phyloP scores from a whole-genome alignment of 805 yeast species.

The Cyberlindnera veronae region DNA sequence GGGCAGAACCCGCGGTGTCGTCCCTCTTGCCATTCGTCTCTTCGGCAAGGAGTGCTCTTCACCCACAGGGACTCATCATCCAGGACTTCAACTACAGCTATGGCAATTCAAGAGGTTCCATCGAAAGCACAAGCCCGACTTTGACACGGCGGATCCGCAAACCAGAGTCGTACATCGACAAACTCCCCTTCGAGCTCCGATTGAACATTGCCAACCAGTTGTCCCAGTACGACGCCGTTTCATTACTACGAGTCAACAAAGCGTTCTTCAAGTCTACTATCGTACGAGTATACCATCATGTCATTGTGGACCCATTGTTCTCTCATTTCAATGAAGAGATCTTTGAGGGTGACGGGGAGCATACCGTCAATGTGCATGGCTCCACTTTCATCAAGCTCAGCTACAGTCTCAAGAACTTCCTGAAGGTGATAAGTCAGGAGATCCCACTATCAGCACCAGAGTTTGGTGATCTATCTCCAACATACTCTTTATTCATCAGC shows the following conservation, averaged over 20 bases:
- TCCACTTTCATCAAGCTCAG: conserved; percentile 35
- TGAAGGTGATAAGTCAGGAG: conserved; percentile 17
- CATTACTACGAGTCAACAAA: conserved; percentile 30
- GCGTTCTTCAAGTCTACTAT: conserved; percentile 31
- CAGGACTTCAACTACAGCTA: conserved; percentile 2
- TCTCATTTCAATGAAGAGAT: conserved; percentile 38
- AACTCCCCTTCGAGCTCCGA: conserved; percentile 38
- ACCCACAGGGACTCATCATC: background rate
- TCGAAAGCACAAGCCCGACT: conserved; percentile 1
- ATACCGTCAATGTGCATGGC: conserved; percentile 1
- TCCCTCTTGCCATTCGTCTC: conserved; percentile 21
- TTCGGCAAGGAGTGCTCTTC: conserved; percentile 1
- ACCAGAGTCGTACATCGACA: conserved; percentile 21
- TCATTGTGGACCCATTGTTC: conserved; percentile 32
- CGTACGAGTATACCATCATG: conserved; percentile 33
- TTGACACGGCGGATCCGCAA: background rate
- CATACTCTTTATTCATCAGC: conserved; percentile 22
- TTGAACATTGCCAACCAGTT: conserved; percentile 31
- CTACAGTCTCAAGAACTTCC: conserved; percentile 38
- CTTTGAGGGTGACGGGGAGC: conserved; percentile 26
- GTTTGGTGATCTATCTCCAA: background rate
- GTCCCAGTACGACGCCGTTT: conserved; percentile 38
- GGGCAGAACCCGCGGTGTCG: conserved; percentile 11
- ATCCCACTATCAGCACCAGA: conserved; percentile 7
- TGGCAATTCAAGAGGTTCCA: background rate